A percentile compares a stretch with the other conserved stretches of the same genome.
phyloP scores from a whole-genome alignment of 2,329 filamentous ascomycete species.

The Annulohypoxylon truncatum region DNA sequence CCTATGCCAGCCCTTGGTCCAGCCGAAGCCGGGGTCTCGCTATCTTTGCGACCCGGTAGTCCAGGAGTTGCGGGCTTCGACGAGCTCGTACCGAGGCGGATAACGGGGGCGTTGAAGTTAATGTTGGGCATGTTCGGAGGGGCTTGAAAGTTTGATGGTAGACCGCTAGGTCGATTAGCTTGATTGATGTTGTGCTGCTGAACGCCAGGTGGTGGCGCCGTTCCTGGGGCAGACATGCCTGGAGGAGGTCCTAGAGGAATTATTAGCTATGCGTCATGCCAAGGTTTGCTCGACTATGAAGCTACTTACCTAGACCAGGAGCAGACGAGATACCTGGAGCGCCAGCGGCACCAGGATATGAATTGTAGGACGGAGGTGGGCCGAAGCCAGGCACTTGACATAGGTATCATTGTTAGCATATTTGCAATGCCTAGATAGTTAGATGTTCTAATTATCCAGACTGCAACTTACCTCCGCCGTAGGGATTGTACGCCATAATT shows the following conservation, averaged over 20 bases:
- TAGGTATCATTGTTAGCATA: constrained; percentile 36
- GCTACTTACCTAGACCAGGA: constrained; percentile 80
- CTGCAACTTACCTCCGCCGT: constrained; percentile 55
- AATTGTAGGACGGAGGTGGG: constrained; percentile 77
- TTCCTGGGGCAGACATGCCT: constrained; percentile 85
- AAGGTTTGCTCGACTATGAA: constrained; percentile 10
- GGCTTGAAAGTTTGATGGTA: constrained; percentile 86
- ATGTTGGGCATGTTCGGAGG: constrained; percentile 95
- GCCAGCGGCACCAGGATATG: constrained; percentile 70
- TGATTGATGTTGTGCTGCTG: constrained; percentile 79
- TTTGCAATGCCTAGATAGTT: neutral
- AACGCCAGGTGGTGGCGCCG: constrained; percentile 81
- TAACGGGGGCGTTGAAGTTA: constrained; percentile 97
- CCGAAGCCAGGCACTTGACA: constrained; percentile 71
- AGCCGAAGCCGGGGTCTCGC: constrained; percentile 54
- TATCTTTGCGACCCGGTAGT: constrained; percentile 59
- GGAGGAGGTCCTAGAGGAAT: constrained; percentile 73
- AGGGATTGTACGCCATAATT: constrained; percentile 71
- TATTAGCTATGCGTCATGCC: constrained; percentile 37
- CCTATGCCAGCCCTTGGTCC: constrained; percentile 63
- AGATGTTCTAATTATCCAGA: neutral
- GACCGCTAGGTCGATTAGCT: constrained; percentile 81
- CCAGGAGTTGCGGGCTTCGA: constrained; percentile 66
- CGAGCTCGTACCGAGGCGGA: constrained; percentile 85
- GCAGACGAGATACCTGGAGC: constrained; percentile 79